Conservation (phyloP, 805 yeast species). For the Lipomyces yamanashiensis region DNA sequence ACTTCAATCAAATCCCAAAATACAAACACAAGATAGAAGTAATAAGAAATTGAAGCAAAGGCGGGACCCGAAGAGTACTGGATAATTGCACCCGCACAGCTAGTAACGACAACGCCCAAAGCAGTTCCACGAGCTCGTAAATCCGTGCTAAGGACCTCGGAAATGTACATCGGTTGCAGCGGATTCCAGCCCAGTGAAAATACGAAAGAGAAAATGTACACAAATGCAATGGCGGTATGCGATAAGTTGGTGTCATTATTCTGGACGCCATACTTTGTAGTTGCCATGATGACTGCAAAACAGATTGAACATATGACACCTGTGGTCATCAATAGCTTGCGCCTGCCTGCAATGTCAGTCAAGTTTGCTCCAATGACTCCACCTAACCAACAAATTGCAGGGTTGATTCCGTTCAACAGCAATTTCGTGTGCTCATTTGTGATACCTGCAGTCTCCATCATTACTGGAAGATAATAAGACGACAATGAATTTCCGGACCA, state of each 20-base stretch:
- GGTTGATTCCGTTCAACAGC: constrained; percentile 56
- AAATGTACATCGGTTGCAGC: constrained; percentile 37
- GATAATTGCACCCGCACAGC: constrained; percentile 40
- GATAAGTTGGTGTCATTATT: constrained; percentile 40
- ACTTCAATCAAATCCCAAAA: constrained; percentile 48
- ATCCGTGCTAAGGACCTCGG: constrained; percentile 39
- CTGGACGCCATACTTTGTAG: constrained; percentile 53
- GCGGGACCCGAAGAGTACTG: constrained; percentile 50
- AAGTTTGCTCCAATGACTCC: constrained; percentile 20
- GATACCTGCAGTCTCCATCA: constrained; percentile 58
- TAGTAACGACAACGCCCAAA: constrained; percentile 31
- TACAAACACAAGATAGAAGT: constrained; percentile 66
- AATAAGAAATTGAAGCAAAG: constrained; percentile 55
- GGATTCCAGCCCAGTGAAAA: constrained; percentile 31
- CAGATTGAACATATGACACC: constrained; percentile 45
- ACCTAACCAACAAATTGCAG: constrained; percentile 47
- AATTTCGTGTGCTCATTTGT: constrained; percentile 54
- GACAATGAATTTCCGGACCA: constrained; percentile 46
- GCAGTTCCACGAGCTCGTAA: constrained; percentile 52
- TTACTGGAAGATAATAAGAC: constrained; percentile 56
- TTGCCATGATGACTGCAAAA: constrained; percentile 50
- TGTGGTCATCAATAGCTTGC: constrained; percentile 41
- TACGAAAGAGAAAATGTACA: constrained; percentile 18
- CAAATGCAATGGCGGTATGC: constrained; percentile 17
- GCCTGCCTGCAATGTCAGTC: constrained; percentile 21